Conservation (phyloP, 192 early-diverging fungal genomes). For the Backusella psychrophila region DNA sequence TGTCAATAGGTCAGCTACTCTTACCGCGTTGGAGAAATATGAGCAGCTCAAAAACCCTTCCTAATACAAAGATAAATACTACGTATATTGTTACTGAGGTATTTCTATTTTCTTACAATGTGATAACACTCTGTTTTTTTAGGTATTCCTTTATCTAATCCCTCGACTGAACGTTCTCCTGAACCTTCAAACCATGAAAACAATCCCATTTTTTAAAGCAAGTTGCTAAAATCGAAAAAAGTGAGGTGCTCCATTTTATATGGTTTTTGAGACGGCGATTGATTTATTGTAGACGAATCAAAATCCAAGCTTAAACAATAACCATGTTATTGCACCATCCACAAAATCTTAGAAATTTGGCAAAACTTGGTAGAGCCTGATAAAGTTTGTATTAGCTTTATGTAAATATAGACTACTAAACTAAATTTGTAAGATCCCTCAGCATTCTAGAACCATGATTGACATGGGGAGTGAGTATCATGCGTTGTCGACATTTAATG, state of each 20-base stretch:
- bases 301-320: not conserved
- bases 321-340: not conserved
- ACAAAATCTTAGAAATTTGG: not conserved
- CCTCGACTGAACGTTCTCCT: not conserved
- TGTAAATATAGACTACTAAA: not conserved
- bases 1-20: conserved; percentile 31
- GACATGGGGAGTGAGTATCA: not conserved
- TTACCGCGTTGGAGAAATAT: conserved; percentile 39
- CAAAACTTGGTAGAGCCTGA: too few species aligned
- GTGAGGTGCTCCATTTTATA: not conserved
- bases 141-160: conserved; percentile 19
- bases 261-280: not conserved
- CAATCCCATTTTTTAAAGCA: conserved; percentile 19
- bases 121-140: conserved; percentile 31
- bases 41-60: conserved; percentile 44
- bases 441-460: not conserved
- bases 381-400: too few species aligned
- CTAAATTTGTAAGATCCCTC: not conserved
- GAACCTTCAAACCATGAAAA: conserved; percentile 15
- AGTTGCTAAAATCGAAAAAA: not conserved
- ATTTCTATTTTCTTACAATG: conserved; percentile 22
- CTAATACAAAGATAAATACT: conserved; percentile 13
- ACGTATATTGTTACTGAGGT: not conserved
- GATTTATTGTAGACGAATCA: not conserved
- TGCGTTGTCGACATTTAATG: not conserved